phyloP scores from a whole-genome alignment of 345 rosid genomes.

The Pugionium dolabratum region DNA sequence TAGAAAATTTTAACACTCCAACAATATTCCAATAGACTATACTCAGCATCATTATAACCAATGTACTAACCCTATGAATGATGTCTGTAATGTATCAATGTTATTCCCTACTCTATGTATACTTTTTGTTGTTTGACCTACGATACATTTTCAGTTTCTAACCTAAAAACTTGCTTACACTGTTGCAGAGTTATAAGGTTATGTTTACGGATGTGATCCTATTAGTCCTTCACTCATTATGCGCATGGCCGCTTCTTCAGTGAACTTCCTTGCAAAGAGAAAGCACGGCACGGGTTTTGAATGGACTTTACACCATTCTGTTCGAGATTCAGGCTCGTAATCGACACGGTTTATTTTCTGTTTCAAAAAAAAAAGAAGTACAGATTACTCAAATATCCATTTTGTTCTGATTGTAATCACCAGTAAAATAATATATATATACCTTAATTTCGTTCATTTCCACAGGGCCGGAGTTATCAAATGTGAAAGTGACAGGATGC shows the following conservation, averaged over 20 bases:
- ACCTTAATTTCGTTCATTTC: slow-evolving; percentile 77
- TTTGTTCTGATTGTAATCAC: too few relatives aligned
- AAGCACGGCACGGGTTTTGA: not conserved
- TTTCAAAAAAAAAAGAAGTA: slow-evolving; percentile 3
- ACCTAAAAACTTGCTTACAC: slow-evolving; percentile 15
- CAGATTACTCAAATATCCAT: not conserved
- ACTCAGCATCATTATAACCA: too few relatives aligned
- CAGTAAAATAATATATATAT: not conserved
- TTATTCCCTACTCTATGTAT: slow-evolving; percentile 25
- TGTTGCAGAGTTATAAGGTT: slow-evolving; percentile 21
- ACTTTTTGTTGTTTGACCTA: slow-evolving; percentile 17
- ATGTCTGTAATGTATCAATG: slow-evolving; percentile 13
- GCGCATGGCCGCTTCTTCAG: not conserved
- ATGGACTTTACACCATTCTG: not conserved
- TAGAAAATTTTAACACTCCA: too few relatives aligned
- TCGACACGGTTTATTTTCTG: slow-evolving; percentile 61
- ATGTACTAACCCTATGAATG: too few relatives aligned
- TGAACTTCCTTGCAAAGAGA: not conserved
- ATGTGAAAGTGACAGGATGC: slow-evolving; percentile 86
- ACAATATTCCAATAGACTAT: too few relatives aligned
- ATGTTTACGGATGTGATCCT: not conserved
- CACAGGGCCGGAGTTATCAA: slow-evolving; percentile 54
- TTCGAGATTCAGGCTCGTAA: not conserved
- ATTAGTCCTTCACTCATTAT: not conserved
- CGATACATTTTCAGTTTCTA: slow-evolving; percentile 8